A percentile compares a stretch with the other conserved stretches of the same genome.
Evolutionary conservation across 1,284 basidiomycete species (phyloP).

Genomic region (Ceratorhiza oryzae-sativae): DNA sequence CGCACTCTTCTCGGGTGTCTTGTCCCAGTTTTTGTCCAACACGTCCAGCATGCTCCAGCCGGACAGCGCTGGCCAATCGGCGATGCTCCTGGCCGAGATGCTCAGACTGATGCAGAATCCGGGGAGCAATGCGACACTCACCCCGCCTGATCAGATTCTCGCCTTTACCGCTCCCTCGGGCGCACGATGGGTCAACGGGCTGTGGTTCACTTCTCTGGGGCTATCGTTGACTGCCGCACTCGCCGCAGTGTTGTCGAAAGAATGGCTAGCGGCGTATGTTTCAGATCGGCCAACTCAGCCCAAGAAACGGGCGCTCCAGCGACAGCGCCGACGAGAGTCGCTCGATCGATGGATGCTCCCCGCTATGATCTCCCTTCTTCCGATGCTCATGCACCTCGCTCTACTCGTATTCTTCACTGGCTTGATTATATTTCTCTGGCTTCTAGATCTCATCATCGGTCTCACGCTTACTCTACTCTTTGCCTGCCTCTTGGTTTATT

Average conservation of each 20-base stretch:
- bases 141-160: slow-evolving; percentile 12
- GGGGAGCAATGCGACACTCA: not conserved
- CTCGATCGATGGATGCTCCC: slow-evolving; percentile 37
- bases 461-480: slow-evolving; percentile 28
- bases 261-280: slow-evolving; percentile 34
- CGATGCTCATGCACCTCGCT: slow-evolving; percentile 29
- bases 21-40: slow-evolving; percentile 30
- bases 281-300: slow-evolving; percentile 35
- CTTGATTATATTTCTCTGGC: slow-evolving; percentile 34
- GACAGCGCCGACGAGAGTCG: slow-evolving; percentile 34
- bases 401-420: slow-evolving; percentile 33
- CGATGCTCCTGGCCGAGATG: slow-evolving; percentile 19
- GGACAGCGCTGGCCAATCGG: slow-evolving; percentile 21
- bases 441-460: slow-evolving; percentile 36
- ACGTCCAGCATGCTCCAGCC: slow-evolving; percentile 34
- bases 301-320: slow-evolving; percentile 30
- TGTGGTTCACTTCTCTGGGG: slow-evolving; percentile 38
- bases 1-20: slow-evolving; percentile 25
- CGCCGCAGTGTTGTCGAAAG: slow-evolving; percentile 29
- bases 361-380: slow-evolving; percentile 23
- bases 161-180: slow-evolving; percentile 10
- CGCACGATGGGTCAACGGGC: slow-evolving; percentile 36
- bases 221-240: slow-evolving; percentile 30
- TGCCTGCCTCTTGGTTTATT: slow-evolving; percentile 14
- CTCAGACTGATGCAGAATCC: slow-evolving; percentile 19